Percentiles rank a stretch among this genome's conserved stretches.
Conservation (phyloP, 192 early-diverging fungal genomes). For the Umbelopsis vinacea region DNA sequence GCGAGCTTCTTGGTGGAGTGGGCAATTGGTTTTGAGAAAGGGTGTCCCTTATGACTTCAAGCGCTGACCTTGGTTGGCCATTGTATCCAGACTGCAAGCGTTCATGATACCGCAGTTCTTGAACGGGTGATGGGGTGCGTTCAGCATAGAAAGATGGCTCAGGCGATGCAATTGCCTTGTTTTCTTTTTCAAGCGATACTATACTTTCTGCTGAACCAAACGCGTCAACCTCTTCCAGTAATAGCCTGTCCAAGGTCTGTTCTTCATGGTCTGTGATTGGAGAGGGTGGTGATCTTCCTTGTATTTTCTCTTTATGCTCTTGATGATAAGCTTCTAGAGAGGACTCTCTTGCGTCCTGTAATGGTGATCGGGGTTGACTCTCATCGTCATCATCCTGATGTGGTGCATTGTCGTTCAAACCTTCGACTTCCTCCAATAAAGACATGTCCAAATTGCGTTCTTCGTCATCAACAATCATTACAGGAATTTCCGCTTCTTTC, state of each 20-base stretch:
- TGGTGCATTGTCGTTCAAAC: not conserved
- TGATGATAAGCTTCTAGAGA: not conserved
- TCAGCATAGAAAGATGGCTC: not conserved
- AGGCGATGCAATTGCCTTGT: not conserved
- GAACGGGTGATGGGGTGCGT: conserved; percentile 1
- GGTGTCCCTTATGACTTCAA: conserved; percentile 14
- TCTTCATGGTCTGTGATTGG: not conserved
- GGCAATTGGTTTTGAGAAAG: conserved; percentile 3
- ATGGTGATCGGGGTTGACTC: not conserved
- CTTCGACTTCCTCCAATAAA: not conserved
- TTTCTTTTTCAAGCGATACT: conserved; percentile 2
- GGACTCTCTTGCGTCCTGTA: not conserved
- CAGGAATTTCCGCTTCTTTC: not conserved
- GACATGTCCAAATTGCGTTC: not conserved
- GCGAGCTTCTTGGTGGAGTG: conserved; percentile 7
- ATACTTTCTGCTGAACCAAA: not conserved
- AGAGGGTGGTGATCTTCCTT: not conserved
- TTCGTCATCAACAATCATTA: not conserved
- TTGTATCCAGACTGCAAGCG: conserved; percentile 15
- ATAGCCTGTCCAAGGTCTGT: not conserved
- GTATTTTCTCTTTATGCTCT: not conserved
- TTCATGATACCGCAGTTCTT: not conserved
- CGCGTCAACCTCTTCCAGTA: conserved; percentile 9
- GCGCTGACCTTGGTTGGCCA: conserved; percentile 4
- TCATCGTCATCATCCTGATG: not conserved